Evolutionary conservation across 495 filamentous ascomycete genomes (phyloP).

Genomic region (Pyrenula aspistea): DNA sequence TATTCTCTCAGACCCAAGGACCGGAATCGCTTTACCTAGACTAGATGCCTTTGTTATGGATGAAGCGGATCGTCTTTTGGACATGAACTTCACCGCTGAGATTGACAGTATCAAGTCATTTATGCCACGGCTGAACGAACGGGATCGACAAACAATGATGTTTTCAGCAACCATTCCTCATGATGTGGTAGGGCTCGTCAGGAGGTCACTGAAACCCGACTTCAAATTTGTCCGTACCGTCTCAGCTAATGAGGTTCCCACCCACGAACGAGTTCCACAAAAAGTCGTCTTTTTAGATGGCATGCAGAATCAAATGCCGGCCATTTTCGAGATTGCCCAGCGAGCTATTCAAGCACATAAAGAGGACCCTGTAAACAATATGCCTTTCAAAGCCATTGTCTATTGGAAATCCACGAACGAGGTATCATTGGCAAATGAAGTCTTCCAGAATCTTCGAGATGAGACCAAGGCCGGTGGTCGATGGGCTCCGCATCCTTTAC

Average conservation of each 20-base stretch:
- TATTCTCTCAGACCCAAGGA: constrained; percentile 57
- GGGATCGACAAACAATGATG: constrained; percentile 76
- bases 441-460: constrained; percentile 42
- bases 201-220: constrained; percentile 51
- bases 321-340: constrained; percentile 62
- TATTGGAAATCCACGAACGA: constrained; percentile 73
- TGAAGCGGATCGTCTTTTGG: constrained; percentile 86
- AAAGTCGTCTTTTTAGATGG: constrained; percentile 49
- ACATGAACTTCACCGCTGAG: constrained; percentile 75
- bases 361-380: constrained; percentile 16
- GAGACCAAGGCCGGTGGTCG: constrained; percentile 11
- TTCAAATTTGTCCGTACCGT: constrained; percentile 82
- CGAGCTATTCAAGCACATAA: constrained; percentile 31
- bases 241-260: constrained; percentile 63
- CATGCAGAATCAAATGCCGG: constrained; percentile 65
- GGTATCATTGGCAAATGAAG: constrained; percentile 46
- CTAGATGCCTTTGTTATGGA: constrained; percentile 79
- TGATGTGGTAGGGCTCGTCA: constrained; percentile 71
- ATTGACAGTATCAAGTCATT: constrained; percentile 54
- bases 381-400: constrained; percentile 87
- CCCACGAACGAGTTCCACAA: constrained; percentile 76
- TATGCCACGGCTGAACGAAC: constrained; percentile 48
- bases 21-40: constrained; percentile 57
- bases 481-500: constrained; percentile 27
- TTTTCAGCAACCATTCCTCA: constrained; percentile 86